These are phyloP conservation scores for Achaetomium macrosporum DNA, from an alignment of 2,329 filamentous ascomycete species.

Conservation along the genomic window DNA sequence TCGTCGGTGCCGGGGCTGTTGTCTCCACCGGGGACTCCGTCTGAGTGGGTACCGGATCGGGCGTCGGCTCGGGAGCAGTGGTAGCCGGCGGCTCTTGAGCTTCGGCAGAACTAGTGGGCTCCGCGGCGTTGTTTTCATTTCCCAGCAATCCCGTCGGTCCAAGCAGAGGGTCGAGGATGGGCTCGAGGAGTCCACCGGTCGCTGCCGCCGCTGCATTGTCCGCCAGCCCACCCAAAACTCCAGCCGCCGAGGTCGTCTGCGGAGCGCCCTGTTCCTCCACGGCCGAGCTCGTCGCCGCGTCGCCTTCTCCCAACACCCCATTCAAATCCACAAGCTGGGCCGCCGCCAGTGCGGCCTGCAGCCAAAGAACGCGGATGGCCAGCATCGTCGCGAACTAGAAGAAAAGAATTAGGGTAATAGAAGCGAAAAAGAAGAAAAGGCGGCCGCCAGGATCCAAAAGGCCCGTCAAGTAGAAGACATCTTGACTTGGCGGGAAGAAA, in stretches of 20 bases:
- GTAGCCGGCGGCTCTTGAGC: neutral
- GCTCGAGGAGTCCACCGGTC: neutral
- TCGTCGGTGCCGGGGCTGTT: constrained; percentile 4
- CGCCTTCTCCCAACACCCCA: constrained; percentile 5
- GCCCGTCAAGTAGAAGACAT: constrained; percentile 6
- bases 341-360: constrained; percentile 18
- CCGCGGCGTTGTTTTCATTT: neutral
- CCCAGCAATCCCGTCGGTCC: constrained; percentile 9
- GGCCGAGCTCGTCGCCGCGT: neutral
- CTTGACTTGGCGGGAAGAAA: neutral
- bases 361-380: constrained; percentile 20
- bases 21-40: constrained; percentile 8
- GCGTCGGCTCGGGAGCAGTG: neutral
- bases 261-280: constrained; percentile 3
- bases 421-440: constrained; percentile 1
- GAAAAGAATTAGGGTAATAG: neutral
- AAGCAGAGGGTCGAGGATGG: constrained; percentile 4
- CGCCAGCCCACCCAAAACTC: constrained; percentile 1
- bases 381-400: constrained; percentile 15
- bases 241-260: neutral
- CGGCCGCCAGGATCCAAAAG: constrained; percentile 4
- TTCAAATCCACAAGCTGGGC: constrained; percentile 13
- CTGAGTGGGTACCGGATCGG: constrained; percentile 6
- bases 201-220: neutral
- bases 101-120: neutral